Conservation (phyloP, 768 basidiomycete species). For the Tricholoma bakamatsutake region DNA sequence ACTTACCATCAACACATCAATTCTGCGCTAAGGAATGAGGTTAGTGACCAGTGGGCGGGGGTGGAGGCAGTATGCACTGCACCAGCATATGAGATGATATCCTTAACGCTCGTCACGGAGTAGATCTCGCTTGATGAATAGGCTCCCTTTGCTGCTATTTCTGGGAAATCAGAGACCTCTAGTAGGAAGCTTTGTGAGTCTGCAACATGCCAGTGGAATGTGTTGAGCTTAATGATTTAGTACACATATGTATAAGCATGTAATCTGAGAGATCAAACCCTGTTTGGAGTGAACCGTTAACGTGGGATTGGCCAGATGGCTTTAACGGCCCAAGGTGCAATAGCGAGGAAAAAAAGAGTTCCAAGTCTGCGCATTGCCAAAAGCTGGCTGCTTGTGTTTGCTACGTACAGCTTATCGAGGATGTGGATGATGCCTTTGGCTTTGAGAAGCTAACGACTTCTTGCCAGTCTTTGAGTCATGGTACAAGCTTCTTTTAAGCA, state of each 20-base stretch:
- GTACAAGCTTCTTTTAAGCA: too few relatives aligned
- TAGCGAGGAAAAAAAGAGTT: not conserved
- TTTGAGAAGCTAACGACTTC: too few relatives aligned
- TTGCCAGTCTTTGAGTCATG: too few relatives aligned
- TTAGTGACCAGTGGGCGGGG: not conserved
- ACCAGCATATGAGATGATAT: constrained; percentile 60
- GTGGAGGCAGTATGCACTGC: constrained; percentile 37
- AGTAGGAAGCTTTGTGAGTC: constrained; percentile 81
- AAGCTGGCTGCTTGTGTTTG: not conserved
- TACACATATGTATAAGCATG: constrained; percentile 34
- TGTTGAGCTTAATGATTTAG: constrained; percentile 44
- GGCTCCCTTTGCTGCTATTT: constrained; percentile 59
- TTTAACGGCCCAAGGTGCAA: constrained; percentile 10
- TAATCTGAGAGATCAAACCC: constrained; percentile 45
- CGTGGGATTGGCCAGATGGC: constrained; percentile 47
- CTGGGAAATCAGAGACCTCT: constrained; percentile 50
- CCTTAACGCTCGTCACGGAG: constrained; percentile 44
- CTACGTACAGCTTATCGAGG: not conserved
- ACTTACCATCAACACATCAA: constrained; percentile 64
- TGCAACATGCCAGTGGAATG: constrained; percentile 78
- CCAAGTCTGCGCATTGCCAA: constrained; percentile 3
- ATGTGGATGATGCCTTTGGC: too few relatives aligned
- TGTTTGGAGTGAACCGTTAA: constrained; percentile 35
- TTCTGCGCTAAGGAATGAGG: constrained; percentile 45
- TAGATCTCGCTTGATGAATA: constrained; percentile 57